These are phyloP conservation scores for Rutstroemia sp. DNA, from an alignment of 2,329 filamentous ascomycete species.

Conservation along the genomic window DNA sequence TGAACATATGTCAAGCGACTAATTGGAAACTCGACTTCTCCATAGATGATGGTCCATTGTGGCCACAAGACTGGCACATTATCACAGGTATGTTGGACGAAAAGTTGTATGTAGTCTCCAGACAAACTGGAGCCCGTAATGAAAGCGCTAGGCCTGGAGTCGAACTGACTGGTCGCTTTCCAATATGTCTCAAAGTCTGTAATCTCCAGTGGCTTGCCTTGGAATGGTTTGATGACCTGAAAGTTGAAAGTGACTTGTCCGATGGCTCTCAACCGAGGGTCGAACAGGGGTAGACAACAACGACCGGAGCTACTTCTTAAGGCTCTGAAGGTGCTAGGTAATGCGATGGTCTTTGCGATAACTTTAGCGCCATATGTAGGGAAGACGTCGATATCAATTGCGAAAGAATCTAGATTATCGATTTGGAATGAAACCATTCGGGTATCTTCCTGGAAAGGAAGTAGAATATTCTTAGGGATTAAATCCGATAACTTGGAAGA, in stretches of 20 bases:
- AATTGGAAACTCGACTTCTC: conserved; percentile 73
- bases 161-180: conserved; percentile 93
- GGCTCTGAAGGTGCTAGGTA: conserved; percentile 78
- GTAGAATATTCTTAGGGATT: conserved; percentile 90
- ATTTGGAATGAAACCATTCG: conserved; percentile 92
- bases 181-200: conserved; percentile 98
- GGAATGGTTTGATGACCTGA: conserved; percentile 94
- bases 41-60: conserved; percentile 69
- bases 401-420: conserved; percentile 85
- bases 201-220: conserved; percentile 86
- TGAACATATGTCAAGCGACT: conserved; percentile 69
- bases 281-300: conserved; percentile 85
- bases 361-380: conserved; percentile 96
- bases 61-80: conserved; percentile 83
- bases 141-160: conserved; percentile 76
- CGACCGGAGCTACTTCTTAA: conserved; percentile 67
- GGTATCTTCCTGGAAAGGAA: conserved; percentile 94
- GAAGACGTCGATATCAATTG: conserved; percentile 95
- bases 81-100: conserved; percentile 86
- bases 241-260: conserved; percentile 91
- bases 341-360: conserved; percentile 89
- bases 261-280: conserved; percentile 83
- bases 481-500: conserved; percentile 94
- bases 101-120: conserved; percentile 88
- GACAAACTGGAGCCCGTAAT: conserved; percentile 93